Evolutionary conservation across 2,329 filamentous ascomycete species (phyloP).

Genomic region (Aspergillus amoenus): DNA sequence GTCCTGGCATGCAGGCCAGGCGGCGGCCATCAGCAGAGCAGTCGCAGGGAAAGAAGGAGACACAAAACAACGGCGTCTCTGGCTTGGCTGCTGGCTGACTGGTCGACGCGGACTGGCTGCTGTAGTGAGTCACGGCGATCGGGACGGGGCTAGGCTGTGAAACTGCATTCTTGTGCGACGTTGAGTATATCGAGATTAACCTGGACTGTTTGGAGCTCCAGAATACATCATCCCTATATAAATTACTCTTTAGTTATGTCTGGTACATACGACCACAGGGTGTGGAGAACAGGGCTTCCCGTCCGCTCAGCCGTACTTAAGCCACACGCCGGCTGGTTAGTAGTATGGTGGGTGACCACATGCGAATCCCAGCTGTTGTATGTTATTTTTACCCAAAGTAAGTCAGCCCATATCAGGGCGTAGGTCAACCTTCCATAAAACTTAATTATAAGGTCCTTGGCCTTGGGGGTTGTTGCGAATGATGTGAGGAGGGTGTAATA

Average conservation of each 20-base stretch:
- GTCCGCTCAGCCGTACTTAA: no score
- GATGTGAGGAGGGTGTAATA: no score
- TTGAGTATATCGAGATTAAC: neutral
- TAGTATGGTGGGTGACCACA: no score
- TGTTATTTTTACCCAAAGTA: no score
- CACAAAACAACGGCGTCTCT: neutral
- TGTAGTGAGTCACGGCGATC: constrained; percentile 1
- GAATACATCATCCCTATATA: neutral
- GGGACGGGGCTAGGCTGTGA: neutral
- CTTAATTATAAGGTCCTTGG: no score
- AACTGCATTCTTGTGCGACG: constrained; percentile 3
- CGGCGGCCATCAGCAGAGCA: neutral
- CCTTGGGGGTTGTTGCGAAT: no score
- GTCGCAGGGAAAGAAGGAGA: neutral
- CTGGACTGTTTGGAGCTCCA: neutral
- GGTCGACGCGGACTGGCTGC: neutral
- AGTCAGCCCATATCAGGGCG: no score
- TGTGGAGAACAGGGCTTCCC: no score
- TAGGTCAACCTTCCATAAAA: no score
- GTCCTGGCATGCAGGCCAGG: neutral
- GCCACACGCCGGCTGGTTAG: no score
- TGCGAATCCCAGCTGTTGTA: no score
- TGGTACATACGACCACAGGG: no score
- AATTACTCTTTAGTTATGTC: neutral
- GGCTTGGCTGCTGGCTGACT: neutral